Base-by-base conservation (phyloP, 164 flowering plant genomes). In the Magnolia sinica region DNA sequence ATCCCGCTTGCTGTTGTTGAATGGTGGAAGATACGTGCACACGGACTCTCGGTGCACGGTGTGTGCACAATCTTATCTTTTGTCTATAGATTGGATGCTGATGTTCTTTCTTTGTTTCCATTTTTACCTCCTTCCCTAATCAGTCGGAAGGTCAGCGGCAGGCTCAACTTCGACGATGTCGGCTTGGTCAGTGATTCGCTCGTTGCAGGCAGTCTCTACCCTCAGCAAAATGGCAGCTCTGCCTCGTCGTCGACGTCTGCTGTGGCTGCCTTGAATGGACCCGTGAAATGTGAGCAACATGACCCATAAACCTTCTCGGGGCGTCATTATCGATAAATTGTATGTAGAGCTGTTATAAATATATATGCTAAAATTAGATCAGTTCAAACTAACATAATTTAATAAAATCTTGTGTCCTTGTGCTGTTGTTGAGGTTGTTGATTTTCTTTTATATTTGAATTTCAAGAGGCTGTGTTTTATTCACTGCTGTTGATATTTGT, bases 181-280 rank as follows among this genome's bases (percentile, higher is more conserved):
- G 98, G 94, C 50, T 81, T 94, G 85, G 96, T 94, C 1, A 91
- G 93, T 68, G 99, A 94, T 83, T 87, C 98, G 22, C 80, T 92
- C 83, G 97, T 96, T 49, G 91, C 93, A n/a, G 88, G 88, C 80
- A 89, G 91, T 85, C 96, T 96, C 55, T 82, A 85, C 81, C 82
- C 90, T 74, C 94, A 89, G 74, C 11, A 55, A 55, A 92, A 89
- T 81, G 91, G 90, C 23, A 90, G 82, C 69, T 77, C 82, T 69
- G 83, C 77, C 22, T 76, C 89, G n/a, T 77, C 94, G 73, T 78
- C 92, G n/a, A n/a, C n/a, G 5, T 82, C 79, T 50, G 76, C 84
- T 50, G 71, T 68, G 37, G 20, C 66, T 66, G 67, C 63, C 51
- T 52, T 68, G 8, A 74, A 50, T 31, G 24, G 82, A 19, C 82